Conservation (phyloP, 768 basidiomycete genomes). For the Phlebiopsis gigantea region DNA sequence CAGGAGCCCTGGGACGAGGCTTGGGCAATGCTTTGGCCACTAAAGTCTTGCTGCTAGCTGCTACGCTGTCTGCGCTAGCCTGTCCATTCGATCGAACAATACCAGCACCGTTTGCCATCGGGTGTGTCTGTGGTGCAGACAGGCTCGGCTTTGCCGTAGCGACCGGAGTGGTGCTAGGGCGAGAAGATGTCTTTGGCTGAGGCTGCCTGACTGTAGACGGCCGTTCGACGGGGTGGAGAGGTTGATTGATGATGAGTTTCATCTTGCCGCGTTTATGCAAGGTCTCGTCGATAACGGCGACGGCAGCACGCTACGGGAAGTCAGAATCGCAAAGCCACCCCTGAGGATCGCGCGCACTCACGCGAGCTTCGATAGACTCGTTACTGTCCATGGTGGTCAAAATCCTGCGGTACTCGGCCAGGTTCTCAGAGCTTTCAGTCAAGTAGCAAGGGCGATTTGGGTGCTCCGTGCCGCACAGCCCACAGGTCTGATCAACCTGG, state of each 20-base stretch:
- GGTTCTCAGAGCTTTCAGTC: constrained; percentile 59
- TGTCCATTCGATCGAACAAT: too few species aligned
- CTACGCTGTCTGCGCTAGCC: background rate
- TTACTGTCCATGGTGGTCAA: constrained; percentile 57
- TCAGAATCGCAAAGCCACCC: constrained; percentile 5
- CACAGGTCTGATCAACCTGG: constrained; percentile 36
- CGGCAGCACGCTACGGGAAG: constrained; percentile 49
- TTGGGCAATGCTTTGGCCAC: background rate
- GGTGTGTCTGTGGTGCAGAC: background rate
- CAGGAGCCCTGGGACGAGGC: constrained; percentile 2
- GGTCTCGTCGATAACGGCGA: constrained; percentile 64
- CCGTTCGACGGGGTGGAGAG: constrained; percentile 47
- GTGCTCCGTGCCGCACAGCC: constrained; percentile 57
- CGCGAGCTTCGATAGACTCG: constrained; percentile 63
- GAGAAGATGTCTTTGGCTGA: constrained; percentile 10
- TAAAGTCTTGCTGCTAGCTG: background rate
- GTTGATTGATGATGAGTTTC: constrained; percentile 56
- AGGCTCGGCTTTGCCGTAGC: background rate
- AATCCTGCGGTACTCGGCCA: constrained; percentile 66
- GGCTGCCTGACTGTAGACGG: constrained; percentile 13
- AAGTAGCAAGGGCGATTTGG: constrained; percentile 51
- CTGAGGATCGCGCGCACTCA: constrained; percentile 26
- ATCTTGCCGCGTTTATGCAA: constrained; percentile 51
- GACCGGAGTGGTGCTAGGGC: background rate
- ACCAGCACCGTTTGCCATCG: background rate